These are phyloP conservation scores for Solanum corneliomulleri DNA, from an alignment of 257 asterid genomes.

Conservation along the genomic window DNA sequence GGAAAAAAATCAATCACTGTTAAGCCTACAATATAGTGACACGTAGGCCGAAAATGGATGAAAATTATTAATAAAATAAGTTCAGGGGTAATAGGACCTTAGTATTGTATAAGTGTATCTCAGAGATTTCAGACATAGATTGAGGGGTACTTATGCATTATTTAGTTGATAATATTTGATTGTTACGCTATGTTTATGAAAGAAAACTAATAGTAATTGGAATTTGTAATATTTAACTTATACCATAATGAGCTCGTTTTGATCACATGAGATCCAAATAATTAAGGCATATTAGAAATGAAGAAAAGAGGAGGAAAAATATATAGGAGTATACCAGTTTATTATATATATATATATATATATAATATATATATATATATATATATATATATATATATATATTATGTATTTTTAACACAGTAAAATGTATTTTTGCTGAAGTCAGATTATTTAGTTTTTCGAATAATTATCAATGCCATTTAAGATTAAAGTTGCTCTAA, in stretches of 20 bases:
- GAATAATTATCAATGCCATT: neutral
- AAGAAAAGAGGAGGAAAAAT: neutral
- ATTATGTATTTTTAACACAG: neutral
- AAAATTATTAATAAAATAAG: too few relatives aligned
- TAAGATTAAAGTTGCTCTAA: neutral
- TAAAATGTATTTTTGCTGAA: neutral
- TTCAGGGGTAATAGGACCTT: too few relatives aligned
- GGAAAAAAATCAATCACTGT: too few relatives aligned
- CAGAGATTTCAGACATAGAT: too few relatives aligned
- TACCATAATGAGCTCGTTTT: neutral
- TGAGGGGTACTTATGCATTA: too few relatives aligned
- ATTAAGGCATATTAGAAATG: neutral
- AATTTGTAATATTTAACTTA: neutral
- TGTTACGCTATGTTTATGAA: neutral
- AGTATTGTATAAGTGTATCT: too few relatives aligned
- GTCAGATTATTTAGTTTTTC: neutral
- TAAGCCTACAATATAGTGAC: too few relatives aligned
- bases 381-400: too few relatives aligned
- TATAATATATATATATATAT: too few relatives aligned
- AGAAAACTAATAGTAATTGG: neutral
- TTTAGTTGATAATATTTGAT: neutral
- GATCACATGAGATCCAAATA: neutral
- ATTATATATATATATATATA: neutral
- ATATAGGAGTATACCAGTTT: neutral
- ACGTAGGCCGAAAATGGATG: too few relatives aligned